Base-by-base conservation (phyloP, 768 basidiomycete genomes). In the Paxillus ammoniavirescens region DNA sequence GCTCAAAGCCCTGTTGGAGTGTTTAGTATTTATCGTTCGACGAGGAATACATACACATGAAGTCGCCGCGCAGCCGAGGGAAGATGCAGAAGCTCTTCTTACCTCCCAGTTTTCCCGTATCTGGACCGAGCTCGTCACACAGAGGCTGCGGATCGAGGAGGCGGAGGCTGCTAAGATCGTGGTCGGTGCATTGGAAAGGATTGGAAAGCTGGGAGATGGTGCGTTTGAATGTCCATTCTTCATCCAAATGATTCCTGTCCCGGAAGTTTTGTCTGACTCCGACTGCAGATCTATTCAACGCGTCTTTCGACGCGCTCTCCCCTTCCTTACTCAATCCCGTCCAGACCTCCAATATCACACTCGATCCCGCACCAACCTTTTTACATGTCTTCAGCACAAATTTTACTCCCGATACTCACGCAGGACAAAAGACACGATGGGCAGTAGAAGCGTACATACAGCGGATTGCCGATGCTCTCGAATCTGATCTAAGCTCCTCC, bases 1-100 rank as follows among this genome's bases (percentile, higher is more conserved):
- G 9, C 89, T 93, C 70, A 71, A 88, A 15, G 76, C 81, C 0
- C 79, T 91, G 3, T 68, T 90, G 8, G 94, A 97, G 68, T 90
- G 84, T 60, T 64, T 82, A 12, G 70, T 82, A 1, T 87, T 87
- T 61, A 69, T 90, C 18, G 58, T 81, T 40, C 77, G 73, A 52
- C 60, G 58, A 52, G 58, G 17, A 42, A 2, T 52, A 10, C 47
- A 50, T 0, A 8, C 50, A 9, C 57, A 55, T 23, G 26, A 50
- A 13, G 43, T 54, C 52, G 17, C 26, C 7, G 31, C 47, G 15
- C 35, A 49, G 4, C 59, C 50, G 26, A 43, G 33, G 0, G 49
- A 47, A 21, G 54, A 54, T 15, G 52, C 49, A 4, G 58, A 47
- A 36, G 35, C 13, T 21, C 60, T 90, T 7, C 71, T 86, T 2